phyloP scores from a whole-genome alignment of 176 grass and related monocot species.

The Aegilops bicornis region DNA sequence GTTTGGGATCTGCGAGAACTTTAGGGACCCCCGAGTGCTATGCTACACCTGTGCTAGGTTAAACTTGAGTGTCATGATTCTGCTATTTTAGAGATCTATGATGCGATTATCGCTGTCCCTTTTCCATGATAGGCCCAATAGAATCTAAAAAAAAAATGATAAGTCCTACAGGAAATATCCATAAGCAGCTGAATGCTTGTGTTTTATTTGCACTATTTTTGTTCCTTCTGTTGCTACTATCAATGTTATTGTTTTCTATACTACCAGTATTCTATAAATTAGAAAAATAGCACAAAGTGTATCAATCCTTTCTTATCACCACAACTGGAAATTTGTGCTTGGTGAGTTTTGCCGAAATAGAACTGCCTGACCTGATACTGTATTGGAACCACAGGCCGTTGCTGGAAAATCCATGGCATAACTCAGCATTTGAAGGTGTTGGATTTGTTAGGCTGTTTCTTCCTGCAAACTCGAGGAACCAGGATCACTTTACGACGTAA shows the following conservation, averaged over 20 bases:
- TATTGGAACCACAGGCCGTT: conserved; percentile 56
- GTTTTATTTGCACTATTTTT: not conserved
- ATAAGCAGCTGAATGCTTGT: conserved; percentile 1
- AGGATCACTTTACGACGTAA: conserved; percentile 78
- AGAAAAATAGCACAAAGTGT: not conserved
- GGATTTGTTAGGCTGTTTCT: conserved; percentile 92
- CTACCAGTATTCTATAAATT: conserved; percentile 9
- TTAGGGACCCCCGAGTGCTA: not conserved
- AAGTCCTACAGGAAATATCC: not conserved
- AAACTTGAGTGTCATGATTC: not conserved
- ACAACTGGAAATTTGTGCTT: conserved; percentile 28
- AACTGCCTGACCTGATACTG: conserved; percentile 24
- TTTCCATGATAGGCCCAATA: not conserved
- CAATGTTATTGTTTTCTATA: conserved; percentile 16
- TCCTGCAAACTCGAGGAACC: conserved; percentile 78
- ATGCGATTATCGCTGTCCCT: not conserved
- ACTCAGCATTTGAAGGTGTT: conserved; percentile 92
- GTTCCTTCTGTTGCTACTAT: not conserved
- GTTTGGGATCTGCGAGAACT: not conserved
- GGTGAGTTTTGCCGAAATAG: conserved; percentile 15
- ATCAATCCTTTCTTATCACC: conserved; percentile 11
- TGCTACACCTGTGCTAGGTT: not conserved
- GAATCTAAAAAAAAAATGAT: not conserved
- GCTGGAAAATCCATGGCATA: conserved; percentile 98
- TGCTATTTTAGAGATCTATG: not conserved